Evolutionary conservation across 495 filamentous ascomycete genomes (phyloP), one percentile per base, ranked within the genome.

Genomic region (Polyplosphaeria fusca): DNA sequence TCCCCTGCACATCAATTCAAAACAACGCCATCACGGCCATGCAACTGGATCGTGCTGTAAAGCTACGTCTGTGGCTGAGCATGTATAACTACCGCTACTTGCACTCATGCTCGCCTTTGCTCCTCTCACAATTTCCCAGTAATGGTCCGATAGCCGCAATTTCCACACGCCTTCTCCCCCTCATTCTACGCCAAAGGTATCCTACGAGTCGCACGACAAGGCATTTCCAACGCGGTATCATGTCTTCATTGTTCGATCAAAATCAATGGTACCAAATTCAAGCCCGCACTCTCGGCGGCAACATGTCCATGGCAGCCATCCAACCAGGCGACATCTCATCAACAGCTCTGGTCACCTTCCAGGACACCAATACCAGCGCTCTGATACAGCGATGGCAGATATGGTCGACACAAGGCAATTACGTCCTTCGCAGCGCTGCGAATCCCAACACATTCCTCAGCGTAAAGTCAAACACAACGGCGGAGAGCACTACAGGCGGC

Each of bases 191-290:
- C n/a, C n/a, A n/a, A n/a, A n/a, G n/a, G 30, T 14, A 35, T 35
- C 30, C 30, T 35, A 7, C 7, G 30, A 35, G 7, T 35, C 14
- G 30, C 30, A 35, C 30, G 7, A 14, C 7, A 35, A 35, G 30
- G 30, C 30, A 35, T 35, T 14, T 7, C 30, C 30, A 35, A 14
- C 30, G 14, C 14, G 30, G n/a, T n/a, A n/a, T n/a, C n/a, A n/a
- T n/a, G n/a, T n/a, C n/a, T n/a, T 42, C 39, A 11, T 18, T 42
- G 13, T 42, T 42, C 39, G 39, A 42, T 42, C 39, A 42, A 20
- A 42, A 42, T 19, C 39, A 42, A 7, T 42, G 39, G 39, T 42
- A 42, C 19, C 39, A 42, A 18, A 42, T 42, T 19, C 11, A 7
- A 7, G 19, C 19, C 19, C 39, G 13, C 13, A 9, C 39, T 19